Conservation (phyloP, 306 rosid species). For the Luffa aegyptiaca region DNA sequence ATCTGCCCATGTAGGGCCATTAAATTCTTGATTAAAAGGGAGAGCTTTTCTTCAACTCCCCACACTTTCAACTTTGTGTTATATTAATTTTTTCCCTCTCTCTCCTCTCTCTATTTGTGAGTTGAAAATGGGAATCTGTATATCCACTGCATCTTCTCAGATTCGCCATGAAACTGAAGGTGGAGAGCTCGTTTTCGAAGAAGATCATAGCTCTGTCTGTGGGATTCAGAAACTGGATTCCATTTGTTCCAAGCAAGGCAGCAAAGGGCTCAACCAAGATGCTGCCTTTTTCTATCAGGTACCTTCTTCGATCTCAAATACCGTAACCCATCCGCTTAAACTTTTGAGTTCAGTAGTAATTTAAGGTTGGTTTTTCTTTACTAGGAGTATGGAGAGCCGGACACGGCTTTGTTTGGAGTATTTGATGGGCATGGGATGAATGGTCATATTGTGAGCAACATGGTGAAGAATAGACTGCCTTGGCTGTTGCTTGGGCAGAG, state of each 20-base stretch:
- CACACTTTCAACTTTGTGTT: neutral
- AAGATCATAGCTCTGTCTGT: neutral
- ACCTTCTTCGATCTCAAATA: neutral
- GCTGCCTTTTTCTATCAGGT: slow-evolving; percentile 58
- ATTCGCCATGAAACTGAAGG: slow-evolving; percentile 31
- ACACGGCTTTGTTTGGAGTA: slow-evolving; percentile 45
- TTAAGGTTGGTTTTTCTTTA: neutral
- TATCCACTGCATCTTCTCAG: slow-evolving; percentile 37
- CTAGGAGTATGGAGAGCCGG: slow-evolving; percentile 44
- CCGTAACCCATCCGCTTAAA: neutral
- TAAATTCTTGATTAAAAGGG: neutral
- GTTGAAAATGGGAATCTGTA: slow-evolving; percentile 57
- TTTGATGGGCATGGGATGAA: slow-evolving; percentile 78
- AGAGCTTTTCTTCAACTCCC: neutral
- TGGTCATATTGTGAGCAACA: slow-evolving; percentile 57
- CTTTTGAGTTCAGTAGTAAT: too few relatives aligned
- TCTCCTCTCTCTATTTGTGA: neutral
- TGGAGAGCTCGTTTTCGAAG: slow-evolving; percentile 20
- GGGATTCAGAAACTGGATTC: slow-evolving; percentile 24
- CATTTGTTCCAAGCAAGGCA: slow-evolving; percentile 43
- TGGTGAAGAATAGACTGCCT: slow-evolving; percentile 36
- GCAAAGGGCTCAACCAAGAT: slow-evolving; percentile 71
- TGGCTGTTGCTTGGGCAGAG: slow-evolving; percentile 30
- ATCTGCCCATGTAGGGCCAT: neutral
- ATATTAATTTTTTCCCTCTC: neutral